These are phyloP conservation scores for Saccharomycopsis synnaedendra DNA, from an alignment of 805 yeast species.

Conservation along the genomic window DNA sequence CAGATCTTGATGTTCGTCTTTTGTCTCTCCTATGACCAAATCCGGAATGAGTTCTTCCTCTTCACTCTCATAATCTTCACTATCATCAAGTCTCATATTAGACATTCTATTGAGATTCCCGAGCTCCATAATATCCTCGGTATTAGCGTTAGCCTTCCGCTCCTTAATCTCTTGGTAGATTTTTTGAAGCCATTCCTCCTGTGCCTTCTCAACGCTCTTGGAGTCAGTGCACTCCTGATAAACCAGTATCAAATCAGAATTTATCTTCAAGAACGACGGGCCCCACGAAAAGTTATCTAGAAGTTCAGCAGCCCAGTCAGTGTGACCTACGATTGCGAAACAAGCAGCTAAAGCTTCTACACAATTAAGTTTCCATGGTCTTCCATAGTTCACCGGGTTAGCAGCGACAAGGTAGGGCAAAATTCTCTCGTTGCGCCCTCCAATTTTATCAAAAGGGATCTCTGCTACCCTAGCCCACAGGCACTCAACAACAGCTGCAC, in stretches of 20 bases:
- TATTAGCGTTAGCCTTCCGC: conserved; percentile 46
- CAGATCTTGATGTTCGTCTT: too few relatives aligned
- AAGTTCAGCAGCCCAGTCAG: conserved; percentile 77
- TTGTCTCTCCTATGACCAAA: too few relatives aligned
- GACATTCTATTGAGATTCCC: conserved; percentile 60
- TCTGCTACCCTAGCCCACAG: conserved; percentile 98
- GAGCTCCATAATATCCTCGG: conserved; percentile 49
- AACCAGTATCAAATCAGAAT: conserved; percentile 61
- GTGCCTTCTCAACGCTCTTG: conserved; percentile 59
- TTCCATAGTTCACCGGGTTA: conserved; percentile 92
- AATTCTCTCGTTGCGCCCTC: conserved; percentile 79
- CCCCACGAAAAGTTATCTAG: conserved; percentile 90
- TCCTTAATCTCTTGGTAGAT: conserved; percentile 57
- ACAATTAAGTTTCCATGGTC: conserved; percentile 92
- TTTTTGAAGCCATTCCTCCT: conserved; percentile 59
- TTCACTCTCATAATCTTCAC: conserved; percentile 19
- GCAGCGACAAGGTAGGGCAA: conserved; percentile 92
- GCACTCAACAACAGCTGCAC: conserved; percentile 98
- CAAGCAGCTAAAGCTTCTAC: conserved; percentile 98
- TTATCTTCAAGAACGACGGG: conserved; percentile 69
- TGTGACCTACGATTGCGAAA: conserved; percentile 84
- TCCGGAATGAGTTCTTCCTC: conserved; percentile 14
- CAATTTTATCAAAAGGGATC: conserved; percentile 87
- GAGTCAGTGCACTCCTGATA: conserved; percentile 77
- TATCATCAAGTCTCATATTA: conserved; percentile 13